Base-by-base conservation (phyloP, 176 grass and related monocot species). In the Tillandsia fasciculata region DNA sequence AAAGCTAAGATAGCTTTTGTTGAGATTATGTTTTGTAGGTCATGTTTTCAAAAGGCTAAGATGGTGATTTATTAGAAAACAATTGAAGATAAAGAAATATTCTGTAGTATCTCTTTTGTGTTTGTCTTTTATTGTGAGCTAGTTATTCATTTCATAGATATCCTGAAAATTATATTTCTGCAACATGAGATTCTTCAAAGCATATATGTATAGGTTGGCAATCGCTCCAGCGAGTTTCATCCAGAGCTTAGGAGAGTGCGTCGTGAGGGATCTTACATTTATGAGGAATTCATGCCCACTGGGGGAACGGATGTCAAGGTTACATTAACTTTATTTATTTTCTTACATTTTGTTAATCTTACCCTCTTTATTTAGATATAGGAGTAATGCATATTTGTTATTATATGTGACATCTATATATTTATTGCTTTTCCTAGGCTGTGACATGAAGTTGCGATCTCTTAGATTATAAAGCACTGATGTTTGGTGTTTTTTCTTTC, bases 221-320 rank as follows among this genome's bases (percentile, higher is more conserved):
- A 92, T 66, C 78, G 92, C 49, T 96, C 92, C 56, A 96, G 92
- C 81, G 86, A 96, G 68, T 96, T 92, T 80, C 82, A 89, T 87
- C 88, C 92, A 61, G 84, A 96, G 12, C 86, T 96, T 59, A 86
- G 92, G 67, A 89, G 74, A 58, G 92, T 96, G 79, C 88, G 92
- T 67, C 83, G 88, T 68, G 88, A 92, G 72, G 79, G 92, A 73
- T 96, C 88, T 81, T 96, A 90, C 73, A 96, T 96, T 69, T 96
- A 96, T 15, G 88, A 96, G 77, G 93, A 92, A 77, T 96, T 96
- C 79, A 96, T 96, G 86, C 86, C 93, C 77, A 96, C 93, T 78
- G 88, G 93, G 58, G 93, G 93, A 67, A 96, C 93, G 80, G 93
- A 96, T 87, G 93, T 96, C 48, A 96, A 96, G 83, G 93, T 92